Base-by-base conservation (phyloP, 2,329 filamentous ascomycete species). In the Alternaria atra region DNA sequence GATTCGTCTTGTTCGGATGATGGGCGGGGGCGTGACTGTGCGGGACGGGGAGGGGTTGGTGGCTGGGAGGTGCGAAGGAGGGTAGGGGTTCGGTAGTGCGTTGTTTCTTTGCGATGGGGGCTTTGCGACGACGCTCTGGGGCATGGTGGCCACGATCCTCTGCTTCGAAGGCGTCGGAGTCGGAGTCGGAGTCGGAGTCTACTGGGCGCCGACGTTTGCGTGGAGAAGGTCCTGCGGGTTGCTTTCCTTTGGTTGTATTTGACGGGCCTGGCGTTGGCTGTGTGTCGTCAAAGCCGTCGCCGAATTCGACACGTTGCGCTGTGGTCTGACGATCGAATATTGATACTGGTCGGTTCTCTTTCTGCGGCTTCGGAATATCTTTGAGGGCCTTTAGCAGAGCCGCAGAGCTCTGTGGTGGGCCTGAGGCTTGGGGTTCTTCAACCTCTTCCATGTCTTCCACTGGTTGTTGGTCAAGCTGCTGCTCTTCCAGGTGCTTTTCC, bases 161-260 rank as follows among this genome's bases (percentile, higher is more conserved):
- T 3, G 71, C 72, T 39, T 83, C 79, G 58, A 85, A 85, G 2
- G 77, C 82, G 44, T 81, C 80, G 8, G 83, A 81, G 3, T 78
- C 78, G 3, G 63, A 66, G 7, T 70, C 63, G 2, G 60, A 57
- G 5, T 70, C 63, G 3, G 60, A 56, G 5, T 77, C 73, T 72
- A 71, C n/a, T 56, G 61, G 42, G 62, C 72, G 57, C 59, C 52
- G 51, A 50, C 71, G 62, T 60, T 73, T 73, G 63, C 68, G 63
- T 55, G 77, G 57, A n/a, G 62, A 66, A 15, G 66, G 58, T 6
- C 66, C 65, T 23, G 68, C 58, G 54, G 72, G 68, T 67, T 77
- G 65, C 55, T 74, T 77, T 43, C 64, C 64, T 56, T 69, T 76
- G 53, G 51, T 43, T 58, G 53, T 67, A n/a, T 56, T 68, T 2